A percentile compares a stretch with the other conserved stretches of the same genome.
phyloP scores from a whole-genome alignment of 2,329 filamentous ascomycete species.

The Celoporthe dispersa region DNA sequence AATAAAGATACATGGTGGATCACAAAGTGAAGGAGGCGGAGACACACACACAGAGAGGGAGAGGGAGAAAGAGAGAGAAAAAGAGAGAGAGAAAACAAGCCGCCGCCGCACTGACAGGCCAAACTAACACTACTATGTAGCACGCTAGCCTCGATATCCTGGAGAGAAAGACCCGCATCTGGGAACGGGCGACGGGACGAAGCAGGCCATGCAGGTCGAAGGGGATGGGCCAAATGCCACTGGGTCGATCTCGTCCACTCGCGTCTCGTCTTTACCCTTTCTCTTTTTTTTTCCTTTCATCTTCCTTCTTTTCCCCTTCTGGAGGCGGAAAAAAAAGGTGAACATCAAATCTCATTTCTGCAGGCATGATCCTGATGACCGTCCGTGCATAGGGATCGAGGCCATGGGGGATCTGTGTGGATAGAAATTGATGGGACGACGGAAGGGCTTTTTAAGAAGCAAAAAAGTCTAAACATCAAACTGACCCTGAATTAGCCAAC shows the following conservation, averaged over 20 bases:
- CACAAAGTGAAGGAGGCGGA: no score
- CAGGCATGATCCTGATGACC: slow-evolving; percentile 27
- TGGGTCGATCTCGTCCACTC: neutral
- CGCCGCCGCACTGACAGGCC: slow-evolving; percentile 15
- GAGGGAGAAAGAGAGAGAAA: neutral
- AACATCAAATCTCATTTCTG: slow-evolving; percentile 15
- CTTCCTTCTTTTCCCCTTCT: neutral
- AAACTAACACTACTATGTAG: neutral
- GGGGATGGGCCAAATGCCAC: neutral
- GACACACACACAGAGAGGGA: neutral
- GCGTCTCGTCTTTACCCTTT: neutral
- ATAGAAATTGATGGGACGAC: neutral
- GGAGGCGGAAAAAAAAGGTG: neutral
- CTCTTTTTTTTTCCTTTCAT: neutral
- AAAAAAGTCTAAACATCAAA: neutral
- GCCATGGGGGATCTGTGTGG: neutral
- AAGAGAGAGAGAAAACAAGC: neutral
- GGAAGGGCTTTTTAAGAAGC: no score
- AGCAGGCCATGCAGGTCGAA: neutral
- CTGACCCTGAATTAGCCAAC: neutral
- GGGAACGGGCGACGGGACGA: slow-evolving; percentile 9
- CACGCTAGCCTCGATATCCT: slow-evolving; percentile 8
- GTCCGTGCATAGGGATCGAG: slow-evolving; percentile 16
- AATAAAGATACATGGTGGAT: neutral
- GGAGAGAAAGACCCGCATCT: slow-evolving; percentile 1